phyloP scores from a whole-genome alignment of 2,329 filamentous ascomycete genomes.

The Cytospora piceicola region DNA sequence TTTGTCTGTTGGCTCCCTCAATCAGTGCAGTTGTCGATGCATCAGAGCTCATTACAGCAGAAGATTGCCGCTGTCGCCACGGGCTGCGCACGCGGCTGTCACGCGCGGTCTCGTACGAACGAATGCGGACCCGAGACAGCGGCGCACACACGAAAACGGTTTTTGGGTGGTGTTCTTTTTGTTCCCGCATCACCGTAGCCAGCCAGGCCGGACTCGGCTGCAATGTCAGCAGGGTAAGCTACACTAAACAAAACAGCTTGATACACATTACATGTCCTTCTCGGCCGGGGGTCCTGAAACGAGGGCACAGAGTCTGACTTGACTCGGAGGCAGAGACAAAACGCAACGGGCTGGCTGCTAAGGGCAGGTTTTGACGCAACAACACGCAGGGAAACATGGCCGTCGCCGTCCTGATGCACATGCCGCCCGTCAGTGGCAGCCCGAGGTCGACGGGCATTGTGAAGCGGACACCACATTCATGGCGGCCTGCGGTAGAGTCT shows the following conservation, averaged over 20 bases:
- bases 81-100: neutral
- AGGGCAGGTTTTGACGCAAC: neutral
- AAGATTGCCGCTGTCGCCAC: neutral
- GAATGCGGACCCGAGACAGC: neutral
- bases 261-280: neutral
- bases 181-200: neutral
- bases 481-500: constrained; percentile 7
- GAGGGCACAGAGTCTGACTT: neutral
- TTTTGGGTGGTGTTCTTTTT: too few species aligned
- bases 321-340: neutral
- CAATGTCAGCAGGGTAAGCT: neutral
- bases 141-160: neutral
- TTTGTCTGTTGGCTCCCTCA: neutral
- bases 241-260: neutral
- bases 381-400: constrained; percentile 13
- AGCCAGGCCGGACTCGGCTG: constrained; percentile 5
- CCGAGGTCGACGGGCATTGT: neutral
- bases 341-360: neutral
- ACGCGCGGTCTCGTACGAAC: neutral
- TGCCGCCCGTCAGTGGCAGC: neutral
- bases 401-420: constrained; percentile 12
- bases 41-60: too few species aligned
- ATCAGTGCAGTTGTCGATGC: neutral
- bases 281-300: constrained; percentile 11
- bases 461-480: neutral